Base-by-base conservation (phyloP, 2,329 filamentous ascomycete species). In the Geosmithia morbida region DNA sequence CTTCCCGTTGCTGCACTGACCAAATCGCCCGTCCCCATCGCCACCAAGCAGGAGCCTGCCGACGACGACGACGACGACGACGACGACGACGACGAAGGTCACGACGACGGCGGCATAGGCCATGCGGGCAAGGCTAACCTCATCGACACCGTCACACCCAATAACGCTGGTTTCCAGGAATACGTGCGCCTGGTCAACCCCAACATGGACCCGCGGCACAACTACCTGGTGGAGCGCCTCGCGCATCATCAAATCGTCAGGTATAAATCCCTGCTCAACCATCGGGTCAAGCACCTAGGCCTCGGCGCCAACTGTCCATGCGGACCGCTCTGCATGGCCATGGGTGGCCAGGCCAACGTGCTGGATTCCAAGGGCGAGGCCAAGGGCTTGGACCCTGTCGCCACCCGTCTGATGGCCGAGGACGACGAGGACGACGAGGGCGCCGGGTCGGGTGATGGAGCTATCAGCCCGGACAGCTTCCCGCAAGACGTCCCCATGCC, bases 401-500 rank as follows among this genome's bases (percentile, higher is more conserved):
- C 69, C 1, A 67, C 79, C 33, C 33, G 33, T 37, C 33, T 37
- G 33, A 16, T 16, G 33, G 33, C 33, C 6, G 70, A 77, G 44
- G 75, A 73, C 16, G 75, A 74, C 3, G 57, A 59, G 8, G 59
- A 59, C 16, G 79, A 85, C 30, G 79, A 81, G 14, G 82, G 85
- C 46, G 72, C 74, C n/a, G 77, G 77, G n/a, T 71, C 73, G 4
- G 70, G 75, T 2, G 87, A 94, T 54, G 81, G 80, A 2, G 72
- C 77, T 3, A 79, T 89, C 44, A 80, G 72, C 13, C 69, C 75
- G 10, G 84, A 88, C 17, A 83, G 80, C 52, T 94, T 95, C 57
- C 87, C 88, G 0, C 65, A 67, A 3, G 86, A 87, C 19, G 87
- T 95, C 5, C 87, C 87, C 7, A 75, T 87, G 63, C 89, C 89